phyloP scores from a whole-genome alignment of 345 rosid genomes.

The Linum trigynum region DNA sequence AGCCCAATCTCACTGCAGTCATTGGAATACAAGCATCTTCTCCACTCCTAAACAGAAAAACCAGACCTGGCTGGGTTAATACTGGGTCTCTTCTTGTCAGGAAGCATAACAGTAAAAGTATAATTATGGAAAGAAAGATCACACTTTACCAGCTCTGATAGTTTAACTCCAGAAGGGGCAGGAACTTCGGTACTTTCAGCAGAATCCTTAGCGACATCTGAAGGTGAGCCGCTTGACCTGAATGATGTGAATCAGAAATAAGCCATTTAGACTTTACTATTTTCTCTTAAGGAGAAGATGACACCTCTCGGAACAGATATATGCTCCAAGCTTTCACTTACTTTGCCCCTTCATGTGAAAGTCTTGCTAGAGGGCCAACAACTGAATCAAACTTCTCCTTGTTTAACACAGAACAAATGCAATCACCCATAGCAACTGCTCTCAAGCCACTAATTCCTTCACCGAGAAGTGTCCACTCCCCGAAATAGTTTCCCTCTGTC shows the following conservation, averaged over 20 bases:
- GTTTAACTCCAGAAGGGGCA: constrained; percentile 36
- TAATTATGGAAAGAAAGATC: background rate
- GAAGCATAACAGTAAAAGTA: background rate
- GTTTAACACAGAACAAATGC: constrained; percentile 64
- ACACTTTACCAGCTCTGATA: constrained; percentile 57
- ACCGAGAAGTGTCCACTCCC: constrained; percentile 94
- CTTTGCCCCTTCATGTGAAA: constrained; percentile 56
- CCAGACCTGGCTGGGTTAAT: constrained; percentile 12
- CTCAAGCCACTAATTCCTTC: constrained; percentile 51
- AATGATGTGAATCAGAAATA: constrained; percentile 12
- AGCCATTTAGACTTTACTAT: background rate
- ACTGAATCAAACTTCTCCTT: constrained; percentile 80
- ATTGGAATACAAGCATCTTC: constrained; percentile 55
- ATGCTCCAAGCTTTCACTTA: constrained; percentile 27
- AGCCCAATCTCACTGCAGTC: constrained; percentile 90
- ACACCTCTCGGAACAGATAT: background rate
- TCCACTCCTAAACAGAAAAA: constrained; percentile 58
- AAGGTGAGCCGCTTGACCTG: constrained; percentile 54
- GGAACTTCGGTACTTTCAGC: constrained; percentile 36
- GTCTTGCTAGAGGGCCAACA: constrained; percentile 65
- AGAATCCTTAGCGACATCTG: constrained; percentile 39
- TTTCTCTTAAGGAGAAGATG: background rate
- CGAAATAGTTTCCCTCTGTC: constrained; percentile 82
- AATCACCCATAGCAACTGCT: constrained; percentile 80
- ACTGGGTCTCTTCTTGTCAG: constrained; percentile 1